phyloP scores from a whole-genome alignment of 352 stramenopile species.

The Globisporangium apiculatum region DNA sequence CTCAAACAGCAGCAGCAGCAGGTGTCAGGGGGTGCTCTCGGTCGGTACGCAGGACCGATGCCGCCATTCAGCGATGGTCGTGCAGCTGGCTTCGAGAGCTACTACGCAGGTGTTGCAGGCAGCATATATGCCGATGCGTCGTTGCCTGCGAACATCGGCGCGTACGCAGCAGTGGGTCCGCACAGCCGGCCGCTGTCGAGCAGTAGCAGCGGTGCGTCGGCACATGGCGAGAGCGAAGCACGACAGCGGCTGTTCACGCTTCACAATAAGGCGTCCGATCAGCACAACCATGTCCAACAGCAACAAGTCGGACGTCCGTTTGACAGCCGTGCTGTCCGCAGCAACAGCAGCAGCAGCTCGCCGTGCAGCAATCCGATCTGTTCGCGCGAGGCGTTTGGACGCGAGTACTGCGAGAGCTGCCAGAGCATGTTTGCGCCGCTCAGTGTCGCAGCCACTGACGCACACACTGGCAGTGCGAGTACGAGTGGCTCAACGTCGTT shows the following conservation, averaged over 20 bases:
- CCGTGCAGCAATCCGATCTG: slow-evolving; percentile 56
- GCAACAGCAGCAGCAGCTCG: slow-evolving; percentile 1
- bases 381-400: slow-evolving; percentile 37
- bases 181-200: too few relatives aligned
- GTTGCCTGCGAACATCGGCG: too few relatives aligned
- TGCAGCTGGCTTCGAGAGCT: slow-evolving; percentile 1
- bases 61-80: slow-evolving; percentile 8
- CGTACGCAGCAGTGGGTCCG: too few relatives aligned
- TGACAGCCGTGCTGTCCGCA: too few relatives aligned
- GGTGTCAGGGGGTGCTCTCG: neutral
- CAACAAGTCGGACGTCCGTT: neutral
- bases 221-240: too few relatives aligned
- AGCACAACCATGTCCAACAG: too few relatives aligned
- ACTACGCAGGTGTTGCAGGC: too few relatives aligned
- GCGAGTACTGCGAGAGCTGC: slow-evolving; percentile 54
- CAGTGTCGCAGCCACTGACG: slow-evolving; percentile 33
- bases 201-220: too few relatives aligned
- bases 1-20: slow-evolving; percentile 16
- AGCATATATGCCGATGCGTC: too few relatives aligned
- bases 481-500: slow-evolving; percentile 11
- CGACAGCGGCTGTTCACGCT: too few relatives aligned
- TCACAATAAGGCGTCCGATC: too few relatives aligned
- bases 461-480: neutral
- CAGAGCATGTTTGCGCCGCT: slow-evolving; percentile 53
- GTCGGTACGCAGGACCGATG: slow-evolving; percentile 5